Conservation (phyloP, 2,329 filamentous ascomycete species). For the Fusarium begoniae region DNA sequence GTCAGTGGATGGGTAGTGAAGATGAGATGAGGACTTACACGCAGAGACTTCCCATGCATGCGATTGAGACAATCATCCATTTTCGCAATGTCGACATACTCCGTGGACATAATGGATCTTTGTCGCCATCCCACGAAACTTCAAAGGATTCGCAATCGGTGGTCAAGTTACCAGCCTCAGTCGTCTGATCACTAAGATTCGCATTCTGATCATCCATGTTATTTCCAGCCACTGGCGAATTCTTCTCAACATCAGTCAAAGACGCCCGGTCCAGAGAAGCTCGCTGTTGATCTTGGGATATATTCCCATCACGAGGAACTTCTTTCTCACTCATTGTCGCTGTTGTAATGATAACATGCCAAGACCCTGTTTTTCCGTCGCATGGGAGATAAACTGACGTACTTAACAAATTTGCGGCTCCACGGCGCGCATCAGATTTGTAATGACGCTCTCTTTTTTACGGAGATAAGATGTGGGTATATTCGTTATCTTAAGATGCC, state of each 20-base stretch:
- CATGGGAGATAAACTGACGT: not conserved
- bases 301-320: not conserved
- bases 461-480: slow-evolving; percentile 23
- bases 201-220: not conserved
- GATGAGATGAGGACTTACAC: slow-evolving; percentile 6
- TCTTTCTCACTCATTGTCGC: not conserved
- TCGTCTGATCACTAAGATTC: slow-evolving; percentile 19
- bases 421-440: slow-evolving; percentile 15
- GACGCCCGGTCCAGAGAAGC: not conserved
- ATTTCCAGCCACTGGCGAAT: not conserved
- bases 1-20: not conserved
- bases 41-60: slow-evolving; percentile 20
- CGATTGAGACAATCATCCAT: slow-evolving; percentile 29
- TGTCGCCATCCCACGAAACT: slow-evolving; percentile 24
- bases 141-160: not conserved
- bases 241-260: not conserved
- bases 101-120: slow-evolving; percentile 17
- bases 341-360: not conserved
- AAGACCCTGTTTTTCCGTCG: not conserved
- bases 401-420: slow-evolving; percentile 6
- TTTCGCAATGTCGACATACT: slow-evolving; percentile 22
- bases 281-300: not conserved
- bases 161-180: not conserved
- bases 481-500: not conserved
- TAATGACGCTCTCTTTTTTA: slow-evolving; percentile 12